Evolutionary conservation across 2,329 filamentous ascomycete species (phyloP), one percentile per base, ranked within the genome.

Genomic region (Tothia fuscella): DNA sequence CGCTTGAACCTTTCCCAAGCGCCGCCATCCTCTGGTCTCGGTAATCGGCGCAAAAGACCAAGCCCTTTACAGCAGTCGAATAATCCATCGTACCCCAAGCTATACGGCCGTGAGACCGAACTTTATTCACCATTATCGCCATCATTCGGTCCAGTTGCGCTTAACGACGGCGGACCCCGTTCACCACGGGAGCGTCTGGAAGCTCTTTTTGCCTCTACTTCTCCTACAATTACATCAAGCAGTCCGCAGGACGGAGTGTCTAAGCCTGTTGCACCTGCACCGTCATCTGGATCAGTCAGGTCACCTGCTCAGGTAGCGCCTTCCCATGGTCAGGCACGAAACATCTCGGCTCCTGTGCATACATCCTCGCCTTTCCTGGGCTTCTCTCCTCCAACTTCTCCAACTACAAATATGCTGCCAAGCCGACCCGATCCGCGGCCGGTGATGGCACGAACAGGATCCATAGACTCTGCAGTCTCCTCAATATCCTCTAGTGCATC

Each of bases 401-500:
- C 49, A 21, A n/a, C n/a, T n/a, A 34, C 44, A 17, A 41, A 41
- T 7, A 48, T 49, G 40, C 40, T 43, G 38, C 43, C 21, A 32
- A 41, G 51, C 48, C 54, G 58, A 34, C 56, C 53, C 48, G 42
- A 57, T 50, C 22, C 53, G 50, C 24, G 52, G 45, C 25, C 55
- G 26, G 42, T 42, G 20, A 43, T 68, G 51, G 76, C 80, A 43
- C 78, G 88, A 53, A 93, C 82, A 43, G 82, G 83, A 3, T 95
- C 89, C 9, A 89, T 94, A 53, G 89, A 96, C 59, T 95, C 88
- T 9, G 82, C 84, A n/a, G 81, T 93, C 35, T 94, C 89, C 10
- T 66, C 66, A 5, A 53, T 66, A 44, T 68, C 66, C 13, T 64
- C 63, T 32, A 58, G 51, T 39, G 46, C 55, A 37, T 56, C 57